Conservation (phyloP, 2,329 filamentous ascomycete genomes). For the Sporothrix pseudoabietina region DNA sequence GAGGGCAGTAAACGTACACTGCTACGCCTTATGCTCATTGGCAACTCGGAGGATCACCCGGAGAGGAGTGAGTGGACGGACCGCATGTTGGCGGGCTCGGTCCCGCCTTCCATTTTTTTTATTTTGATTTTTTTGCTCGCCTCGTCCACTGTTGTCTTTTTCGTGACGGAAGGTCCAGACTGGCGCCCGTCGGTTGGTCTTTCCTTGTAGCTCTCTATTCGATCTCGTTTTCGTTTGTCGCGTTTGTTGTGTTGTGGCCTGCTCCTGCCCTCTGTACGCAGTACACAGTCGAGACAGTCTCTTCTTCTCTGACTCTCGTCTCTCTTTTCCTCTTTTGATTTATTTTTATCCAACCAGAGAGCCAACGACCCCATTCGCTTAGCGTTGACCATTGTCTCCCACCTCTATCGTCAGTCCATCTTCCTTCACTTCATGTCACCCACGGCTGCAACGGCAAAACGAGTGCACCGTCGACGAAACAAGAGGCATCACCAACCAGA, state of each 20-base stretch:
- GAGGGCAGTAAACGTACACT: background rate
- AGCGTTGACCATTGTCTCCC: slow-evolving; percentile 1
- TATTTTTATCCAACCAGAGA: slow-evolving; percentile 13
- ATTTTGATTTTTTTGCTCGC: background rate
- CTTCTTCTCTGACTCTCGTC: background rate
- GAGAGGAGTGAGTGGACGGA: background rate
- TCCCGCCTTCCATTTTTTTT: slow-evolving; percentile 18
- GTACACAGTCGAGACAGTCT: too few relatives aligned
- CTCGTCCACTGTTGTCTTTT: background rate
- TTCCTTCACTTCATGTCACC: background rate
- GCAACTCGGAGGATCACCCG: background rate
- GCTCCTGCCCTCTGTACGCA: background rate
- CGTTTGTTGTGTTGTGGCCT: background rate
- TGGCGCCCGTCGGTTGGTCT: background rate
- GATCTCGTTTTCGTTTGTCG: background rate
- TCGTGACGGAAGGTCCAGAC: background rate
- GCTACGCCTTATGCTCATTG: background rate
- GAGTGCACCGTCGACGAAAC: background rate
- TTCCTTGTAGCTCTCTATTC: background rate
- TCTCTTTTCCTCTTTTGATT: background rate
- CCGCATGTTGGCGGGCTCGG: background rate
- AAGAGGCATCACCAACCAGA: slow-evolving; percentile 7
- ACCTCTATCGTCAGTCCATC: background rate
- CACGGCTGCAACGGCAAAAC: slow-evolving; percentile 10
- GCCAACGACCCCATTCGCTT: background rate